Evolutionary conservation across 2,329 filamentous ascomycete species (phyloP).

Genomic region (Penicillium freii): DNA sequence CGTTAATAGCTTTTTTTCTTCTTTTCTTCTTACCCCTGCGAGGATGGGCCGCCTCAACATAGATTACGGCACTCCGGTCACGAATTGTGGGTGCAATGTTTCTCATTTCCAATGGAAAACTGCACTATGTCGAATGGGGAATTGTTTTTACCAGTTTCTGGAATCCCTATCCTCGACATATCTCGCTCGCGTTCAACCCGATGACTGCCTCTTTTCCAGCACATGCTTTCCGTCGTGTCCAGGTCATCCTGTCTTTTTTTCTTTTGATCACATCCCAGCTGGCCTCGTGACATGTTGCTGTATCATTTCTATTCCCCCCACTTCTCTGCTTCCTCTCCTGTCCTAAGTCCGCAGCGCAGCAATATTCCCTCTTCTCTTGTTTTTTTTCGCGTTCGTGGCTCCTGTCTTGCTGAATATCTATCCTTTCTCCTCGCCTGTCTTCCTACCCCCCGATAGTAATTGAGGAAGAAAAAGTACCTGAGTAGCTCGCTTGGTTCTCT

Average conservation of each 20-base stretch:
- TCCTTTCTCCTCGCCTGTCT: conserved; percentile 28
- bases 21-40: conserved; percentile 17
- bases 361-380: conserved; percentile 42
- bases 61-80: conserved; percentile 33
- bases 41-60: conserved; percentile 25
- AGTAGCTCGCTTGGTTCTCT: conserved; percentile 6
- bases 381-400: conserved; percentile 26
- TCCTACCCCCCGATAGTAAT: conserved; percentile 33
- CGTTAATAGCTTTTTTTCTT: conserved; percentile 41
- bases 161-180: background rate
- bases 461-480: conserved; percentile 33
- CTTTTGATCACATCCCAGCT: conserved; percentile 12
- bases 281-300: conserved; percentile 23
- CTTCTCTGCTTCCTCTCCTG: conserved; percentile 24
- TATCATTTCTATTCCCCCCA: conserved; percentile 23
- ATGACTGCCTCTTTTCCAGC: conserved; percentile 1
- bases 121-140: background rate
- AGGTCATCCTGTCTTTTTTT: conserved; percentile 15
- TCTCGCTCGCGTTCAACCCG: conserved; percentile 12
- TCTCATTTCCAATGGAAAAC: conserved; percentile 2
- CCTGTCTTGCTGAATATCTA: conserved; percentile 25
- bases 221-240: conserved; percentile 3
- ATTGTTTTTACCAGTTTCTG: background rate
- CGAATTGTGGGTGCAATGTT: conserved; percentile 26
- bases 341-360: conserved; percentile 39